A percentile compares a stretch with the other conserved stretches of the same genome.
Conservation (phyloP, 23 red algal genomes). For the Gracilaria vermiculophylla region DNA sequence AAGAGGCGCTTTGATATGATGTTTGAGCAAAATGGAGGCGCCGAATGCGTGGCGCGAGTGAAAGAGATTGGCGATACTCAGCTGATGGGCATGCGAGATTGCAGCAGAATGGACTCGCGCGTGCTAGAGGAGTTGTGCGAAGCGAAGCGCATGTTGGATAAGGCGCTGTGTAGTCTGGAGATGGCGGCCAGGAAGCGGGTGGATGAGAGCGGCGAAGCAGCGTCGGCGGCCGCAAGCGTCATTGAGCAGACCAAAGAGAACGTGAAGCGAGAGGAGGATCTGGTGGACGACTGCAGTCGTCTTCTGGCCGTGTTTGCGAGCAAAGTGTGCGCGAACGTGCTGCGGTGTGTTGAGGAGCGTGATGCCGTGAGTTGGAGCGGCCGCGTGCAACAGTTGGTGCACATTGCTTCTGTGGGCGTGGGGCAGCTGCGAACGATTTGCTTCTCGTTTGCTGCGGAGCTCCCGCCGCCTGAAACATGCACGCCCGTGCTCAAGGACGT, state of each 20-base stretch:
- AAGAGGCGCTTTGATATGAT: conserved; percentile 10
- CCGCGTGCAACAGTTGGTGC: conserved; percentile 20
- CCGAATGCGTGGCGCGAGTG: conserved; percentile 37
- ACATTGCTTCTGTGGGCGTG: conserved; percentile 23
- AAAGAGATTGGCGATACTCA: conserved; percentile 34
- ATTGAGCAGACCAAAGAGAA: conserved; percentile 35
- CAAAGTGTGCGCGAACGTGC: conserved; percentile 10
- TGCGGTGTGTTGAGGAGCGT: conserved; percentile 31
- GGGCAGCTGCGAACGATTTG: conserved; percentile 29
- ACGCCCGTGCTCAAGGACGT: conserved; percentile 17
- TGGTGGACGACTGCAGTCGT: conserved; percentile 16
- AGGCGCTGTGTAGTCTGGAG: conserved; percentile 23
- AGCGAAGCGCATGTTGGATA: conserved; percentile 29
- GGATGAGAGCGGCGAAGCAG: neutral
- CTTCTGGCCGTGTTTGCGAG: conserved; percentile 46
- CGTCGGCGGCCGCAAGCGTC: conserved; percentile 8
- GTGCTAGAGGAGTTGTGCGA: conserved; percentile 7
- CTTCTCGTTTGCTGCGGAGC: conserved; percentile 30
- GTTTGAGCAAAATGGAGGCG: conserved; percentile 45
- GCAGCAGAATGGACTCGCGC: conserved; percentile 7
- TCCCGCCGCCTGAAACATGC: neutral
- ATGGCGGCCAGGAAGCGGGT: neutral
- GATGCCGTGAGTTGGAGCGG: conserved; percentile 20
- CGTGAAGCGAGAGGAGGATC: neutral
- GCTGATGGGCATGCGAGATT: conserved; percentile 22